Base-by-base conservation (phyloP, 306 rosid genomes). In the Quercus suber region DNA sequence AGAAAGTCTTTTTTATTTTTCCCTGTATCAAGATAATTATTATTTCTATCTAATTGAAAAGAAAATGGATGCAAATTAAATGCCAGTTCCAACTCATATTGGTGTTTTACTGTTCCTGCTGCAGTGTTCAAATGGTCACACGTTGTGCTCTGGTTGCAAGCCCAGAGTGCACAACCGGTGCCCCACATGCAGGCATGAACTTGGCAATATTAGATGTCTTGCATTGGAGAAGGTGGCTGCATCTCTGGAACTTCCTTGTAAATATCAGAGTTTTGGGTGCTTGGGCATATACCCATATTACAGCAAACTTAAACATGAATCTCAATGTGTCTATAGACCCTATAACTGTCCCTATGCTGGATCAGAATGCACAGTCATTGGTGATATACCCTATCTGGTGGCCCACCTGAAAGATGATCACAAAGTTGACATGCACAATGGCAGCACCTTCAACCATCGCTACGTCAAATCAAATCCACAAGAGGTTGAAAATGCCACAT, bases 191-290 rank as follows among this genome's bases (percentile, higher is more conserved):
- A 82, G 98, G 81, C 96, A 92, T 15, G 97, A 94, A 75, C 98
- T 94, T 43, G 98, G 98, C 49, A 92, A 94, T 80, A 94, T 94
- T 55, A 92, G 98, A 85, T 94, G 97, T 83, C 88, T 94, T 77
- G 98, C 98, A 30, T 82, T 94, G 82, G 98, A 94, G 85, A 92
- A 94, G 85, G 94, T 94, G 84, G 98, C 98, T 69, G 97, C 97
- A 15, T 92, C 98, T 69, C 85, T 94, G 76, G 97, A 89, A 69
- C 98, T 94, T 74, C 97, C 98, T 4, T 94, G 98, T 86, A 94
- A 89, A 92, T 94, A 88, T 80, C 89, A 90, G 84, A 87, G 70
- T 69, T 92, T 86, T 74, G 98, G 98, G 76, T 94, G 98, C 79
- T 35, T 41, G 2, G 98, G 94, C 76, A 89, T 94, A 81, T 92